Base-by-base conservation (phyloP, 805 yeast species). In the Wickerhamomyces subpelliculosus region DNA sequence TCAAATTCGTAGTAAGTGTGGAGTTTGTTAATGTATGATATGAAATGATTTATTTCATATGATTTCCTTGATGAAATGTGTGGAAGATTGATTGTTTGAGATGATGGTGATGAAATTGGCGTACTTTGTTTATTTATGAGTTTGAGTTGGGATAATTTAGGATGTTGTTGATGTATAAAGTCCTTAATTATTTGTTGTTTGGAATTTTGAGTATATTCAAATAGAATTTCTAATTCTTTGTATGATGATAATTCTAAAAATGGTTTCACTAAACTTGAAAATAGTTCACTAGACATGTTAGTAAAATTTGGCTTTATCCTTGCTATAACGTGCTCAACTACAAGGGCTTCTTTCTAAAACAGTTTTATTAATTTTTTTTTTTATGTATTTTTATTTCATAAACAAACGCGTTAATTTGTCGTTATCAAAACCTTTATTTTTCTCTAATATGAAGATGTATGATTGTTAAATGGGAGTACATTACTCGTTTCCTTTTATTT, bases 31-130 rank as follows among this genome's bases (percentile, higher is more conserved):
- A 35, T 22, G 4, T 16, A 3, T 4, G 6, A 3, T 16, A 16
- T 14, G 19, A 46, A 22, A 19, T 40, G 40, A 1, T 37, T 27
- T 10, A 46, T 9, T 28, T 46, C 50, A 27, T 46, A 44, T 8
- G 30, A 8, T 23, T 46, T 46, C n/a, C 45, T 35, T 8, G 35
- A 20, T 11, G 49, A 44, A 7, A 46, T 10, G 13, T 28, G 18
- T 4, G 41, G 33, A 8, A 32, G 25, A 9, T 35, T 38, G 4
- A 19, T 20, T 8, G 14, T 4, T 5, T n/a, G n/a, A 14, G 11
- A 7, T 13, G n/a, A 23, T n/a, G 34, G 2, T 21, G 31, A 27
- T 22, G 31, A 34, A 6, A 32, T 22, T 13, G 24, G 14, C 26
- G 14, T 29, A 24, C 4, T 24, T 24, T 24, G 13, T 24, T 11